Percentiles rank a stretch among this genome's conserved stretches.
Evolutionary conservation across 106 monocot species (phyloP).

Genomic region (Allium fistulosum): DNA sequence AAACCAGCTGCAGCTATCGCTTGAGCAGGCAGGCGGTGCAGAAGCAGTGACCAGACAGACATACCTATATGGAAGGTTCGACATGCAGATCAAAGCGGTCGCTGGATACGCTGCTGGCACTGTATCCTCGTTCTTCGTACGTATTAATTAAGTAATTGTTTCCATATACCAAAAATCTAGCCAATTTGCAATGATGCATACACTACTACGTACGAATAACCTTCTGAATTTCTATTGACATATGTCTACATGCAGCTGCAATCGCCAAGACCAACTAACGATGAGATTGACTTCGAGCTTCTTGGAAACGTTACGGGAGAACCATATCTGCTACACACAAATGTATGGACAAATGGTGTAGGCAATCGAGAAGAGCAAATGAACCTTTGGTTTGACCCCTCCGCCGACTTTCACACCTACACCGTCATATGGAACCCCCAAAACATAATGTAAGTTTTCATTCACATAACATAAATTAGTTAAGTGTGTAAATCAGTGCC

Average conservation of each 20-base stretch:
- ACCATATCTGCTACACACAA: neutral
- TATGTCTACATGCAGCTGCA: neutral
- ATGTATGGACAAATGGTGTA: neutral
- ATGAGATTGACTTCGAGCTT: slow-evolving; percentile 3
- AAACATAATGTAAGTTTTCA: neutral
- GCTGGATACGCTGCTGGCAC: slow-evolving; percentile 1
- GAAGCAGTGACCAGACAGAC: neutral
- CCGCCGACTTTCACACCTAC: neutral
- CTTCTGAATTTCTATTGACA: neutral
- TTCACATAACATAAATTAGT: neutral
- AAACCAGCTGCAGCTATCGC: neutral
- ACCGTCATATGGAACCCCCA: slow-evolving; percentile 1
- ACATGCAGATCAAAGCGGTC: slow-evolving; percentile 8
- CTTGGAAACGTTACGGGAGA: slow-evolving; percentile 1
- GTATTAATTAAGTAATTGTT: neutral
- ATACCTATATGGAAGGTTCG: slow-evolving; percentile 6
- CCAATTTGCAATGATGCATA: neutral
- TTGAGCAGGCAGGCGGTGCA: neutral
- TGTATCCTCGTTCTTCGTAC: slow-evolving; percentile 1
- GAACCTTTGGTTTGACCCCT: slow-evolving; percentile 1
- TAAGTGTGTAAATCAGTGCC: neutral
- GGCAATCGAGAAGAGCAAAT: neutral
- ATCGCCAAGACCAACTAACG: neutral
- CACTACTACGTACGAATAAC: neutral
- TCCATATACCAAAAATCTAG: too few species aligned